phyloP scores from a whole-genome alignment of 2,329 filamentous ascomycete species.

The Rhynchosporium secalis region DNA sequence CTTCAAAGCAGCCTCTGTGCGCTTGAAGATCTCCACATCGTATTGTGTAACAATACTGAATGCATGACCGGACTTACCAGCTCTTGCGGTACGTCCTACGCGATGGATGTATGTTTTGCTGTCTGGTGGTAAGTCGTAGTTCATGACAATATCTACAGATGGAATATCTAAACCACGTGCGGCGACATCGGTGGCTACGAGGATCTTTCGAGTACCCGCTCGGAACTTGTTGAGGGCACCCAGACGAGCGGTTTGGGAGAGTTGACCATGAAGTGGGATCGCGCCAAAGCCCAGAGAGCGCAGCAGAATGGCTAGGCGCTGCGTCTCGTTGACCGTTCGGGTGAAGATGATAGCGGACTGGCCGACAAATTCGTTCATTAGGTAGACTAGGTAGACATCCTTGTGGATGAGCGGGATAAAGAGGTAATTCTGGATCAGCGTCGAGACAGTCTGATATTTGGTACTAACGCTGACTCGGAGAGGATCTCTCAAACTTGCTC shows the following conservation, averaged over 20 bases:
- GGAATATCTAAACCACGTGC: conserved; percentile 91
- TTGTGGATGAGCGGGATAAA: conserved; percentile 87
- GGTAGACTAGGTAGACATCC: conserved; percentile 83
- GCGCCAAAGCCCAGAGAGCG: conserved; percentile 84
- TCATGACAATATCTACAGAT: conserved; percentile 83
- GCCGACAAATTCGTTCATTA: conserved; percentile 85
- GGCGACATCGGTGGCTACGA: conserved; percentile 93
- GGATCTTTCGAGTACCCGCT: conserved; percentile 74
- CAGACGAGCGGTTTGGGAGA: conserved; percentile 83
- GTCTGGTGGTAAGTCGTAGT: conserved; percentile 81
- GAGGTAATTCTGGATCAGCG: conserved; percentile 80
- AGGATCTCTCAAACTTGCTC: conserved; percentile 83
- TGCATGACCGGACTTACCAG: conserved; percentile 80
- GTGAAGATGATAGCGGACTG: conserved; percentile 88
- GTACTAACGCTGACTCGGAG: conserved; percentile 78
- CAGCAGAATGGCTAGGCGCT: conserved; percentile 80
- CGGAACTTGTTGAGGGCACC: conserved; percentile 91
- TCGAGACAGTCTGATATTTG: conserved; percentile 90
- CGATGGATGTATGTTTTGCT: conserved; percentile 90
- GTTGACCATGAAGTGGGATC: conserved; percentile 88
- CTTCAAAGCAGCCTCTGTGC: conserved; percentile 81
- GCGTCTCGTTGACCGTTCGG: conserved; percentile 86
- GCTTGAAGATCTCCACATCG: conserved; percentile 75
- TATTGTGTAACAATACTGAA: conserved; percentile 85
- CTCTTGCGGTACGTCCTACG: conserved; percentile 84